phyloP scores from a whole-genome alignment of 1,139 yeast species.

The Magnusiomyces tetraspermus region DNA sequence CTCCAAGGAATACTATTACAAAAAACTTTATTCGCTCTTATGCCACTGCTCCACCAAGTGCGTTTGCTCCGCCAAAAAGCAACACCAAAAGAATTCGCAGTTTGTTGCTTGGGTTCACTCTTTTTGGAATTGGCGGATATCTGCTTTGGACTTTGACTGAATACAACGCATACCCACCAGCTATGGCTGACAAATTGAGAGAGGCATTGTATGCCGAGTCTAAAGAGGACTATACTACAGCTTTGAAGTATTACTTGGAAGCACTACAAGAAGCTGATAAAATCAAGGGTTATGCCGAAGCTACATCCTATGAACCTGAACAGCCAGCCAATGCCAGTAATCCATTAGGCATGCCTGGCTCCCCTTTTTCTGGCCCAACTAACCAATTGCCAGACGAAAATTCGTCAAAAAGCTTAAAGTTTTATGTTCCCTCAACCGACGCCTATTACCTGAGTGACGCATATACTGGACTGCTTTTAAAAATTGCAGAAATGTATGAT shows the following conservation, averaged over 20 bases:
- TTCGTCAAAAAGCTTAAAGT: slow-evolving; percentile 36
- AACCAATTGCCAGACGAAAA: slow-evolving; percentile 56
- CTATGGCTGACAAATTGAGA: slow-evolving; percentile 61
- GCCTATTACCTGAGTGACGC: slow-evolving; percentile 45
- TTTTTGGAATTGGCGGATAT: slow-evolving; percentile 3
- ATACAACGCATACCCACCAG: slow-evolving; percentile 37
- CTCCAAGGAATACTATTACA: not conserved
- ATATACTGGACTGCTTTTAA: slow-evolving; percentile 78
- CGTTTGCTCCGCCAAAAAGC: slow-evolving; percentile 5
- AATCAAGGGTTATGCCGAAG: slow-evolving; percentile 37
- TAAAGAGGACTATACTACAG: slow-evolving; percentile 54
- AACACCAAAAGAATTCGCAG: slow-evolving; percentile 1
- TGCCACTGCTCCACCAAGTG: not conserved
- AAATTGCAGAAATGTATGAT: slow-evolving; percentile 81
- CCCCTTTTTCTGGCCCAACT: slow-evolving; percentile 48
- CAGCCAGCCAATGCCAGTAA: not conserved
- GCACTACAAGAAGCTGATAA: slow-evolving; percentile 40
- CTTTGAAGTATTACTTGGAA: slow-evolving; percentile 57
- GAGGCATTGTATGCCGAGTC: slow-evolving; percentile 75
- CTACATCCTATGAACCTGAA: not conserved
- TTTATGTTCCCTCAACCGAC: slow-evolving; percentile 32
- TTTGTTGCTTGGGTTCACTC: not conserved
- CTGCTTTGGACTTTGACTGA: slow-evolving; percentile 18
- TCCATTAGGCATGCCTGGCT: not conserved
- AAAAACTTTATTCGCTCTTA: not conserved